phyloP scores from a whole-genome alignment of 768 basidiomycete species.

The Chalciporus pseudorubinellus region DNA sequence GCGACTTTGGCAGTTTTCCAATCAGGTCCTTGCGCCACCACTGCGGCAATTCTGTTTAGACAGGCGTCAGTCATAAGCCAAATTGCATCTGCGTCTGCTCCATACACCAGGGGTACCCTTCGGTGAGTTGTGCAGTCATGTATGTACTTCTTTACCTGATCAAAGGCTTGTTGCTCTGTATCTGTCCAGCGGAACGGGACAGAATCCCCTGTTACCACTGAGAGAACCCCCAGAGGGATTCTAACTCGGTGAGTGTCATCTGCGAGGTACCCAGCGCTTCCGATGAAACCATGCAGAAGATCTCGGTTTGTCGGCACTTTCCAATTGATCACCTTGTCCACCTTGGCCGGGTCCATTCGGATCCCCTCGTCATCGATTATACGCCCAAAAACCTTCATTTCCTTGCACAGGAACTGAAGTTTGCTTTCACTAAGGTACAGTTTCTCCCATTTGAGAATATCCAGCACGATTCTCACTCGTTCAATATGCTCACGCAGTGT shows the following conservation, averaged over 20 bases:
- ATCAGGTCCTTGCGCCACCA: neutral
- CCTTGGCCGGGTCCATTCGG: slow-evolving; percentile 42
- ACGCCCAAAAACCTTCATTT: slow-evolving; percentile 35
- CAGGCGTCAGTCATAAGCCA: slow-evolving; percentile 2
- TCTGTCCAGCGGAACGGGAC: no score
- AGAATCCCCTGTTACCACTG: no score
- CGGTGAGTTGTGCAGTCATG: neutral
- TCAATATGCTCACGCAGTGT: slow-evolving; percentile 28
- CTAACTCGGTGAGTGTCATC: neutral
- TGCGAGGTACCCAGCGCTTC: neutral
- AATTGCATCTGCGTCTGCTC: neutral
- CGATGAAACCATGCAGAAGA: neutral
- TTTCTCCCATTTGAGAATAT: slow-evolving; percentile 31
- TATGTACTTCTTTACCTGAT: neutral
- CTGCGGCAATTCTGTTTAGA: neutral
- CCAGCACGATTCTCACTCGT: slow-evolving; percentile 34
- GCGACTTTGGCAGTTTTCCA: neutral
- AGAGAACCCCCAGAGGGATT: no score
- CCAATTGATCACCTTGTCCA: slow-evolving; percentile 31
- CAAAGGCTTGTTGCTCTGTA: neutral
- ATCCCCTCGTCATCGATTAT: slow-evolving; percentile 38
- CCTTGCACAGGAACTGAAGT: slow-evolving; percentile 30
- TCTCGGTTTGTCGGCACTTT: neutral
- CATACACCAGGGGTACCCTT: neutral
- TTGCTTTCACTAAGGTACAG: slow-evolving; percentile 38